Base-by-base conservation (phyloP, 768 basidiomycete genomes). In the Lepiota brunneoincarnata region DNA sequence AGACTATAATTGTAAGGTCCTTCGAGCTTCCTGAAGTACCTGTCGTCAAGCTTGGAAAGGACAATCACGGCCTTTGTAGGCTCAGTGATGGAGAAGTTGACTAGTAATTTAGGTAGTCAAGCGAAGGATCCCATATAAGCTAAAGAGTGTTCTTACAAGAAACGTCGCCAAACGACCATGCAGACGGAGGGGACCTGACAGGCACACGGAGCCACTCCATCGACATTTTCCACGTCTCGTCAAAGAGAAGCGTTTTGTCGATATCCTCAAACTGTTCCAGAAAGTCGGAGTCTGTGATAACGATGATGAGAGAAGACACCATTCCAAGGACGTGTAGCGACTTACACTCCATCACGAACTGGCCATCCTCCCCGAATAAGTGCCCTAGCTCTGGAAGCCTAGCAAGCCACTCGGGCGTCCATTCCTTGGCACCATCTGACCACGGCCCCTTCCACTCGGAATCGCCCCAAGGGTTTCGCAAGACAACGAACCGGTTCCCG, bases 101-200 rank as follows among this genome's bases (percentile, higher is more conserved):
- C 54, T 55, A 21, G 18, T 21, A 9, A 31, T 18, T 11, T 31
- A 37, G n/a, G 17, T 17, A 38, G 4, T 5, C 31, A 31, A 10
- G 15, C 15, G 35, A 31, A 53, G 17, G 54, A 10, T 23, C 6
- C 17, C 15, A 18, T 31, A 31, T 4, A 31, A 10, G 31, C 7
- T 9, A 31, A 31, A 10, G 31, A 9, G 3, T 4, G 3, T 26
- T 58, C 77, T 45, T 53, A 78, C 77, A 80, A 5, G 73, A 69
- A 12, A 80, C 63, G 47, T 80, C 78, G 14, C 78, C 79, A 49
- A 69, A 76, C 11, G 71, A 67, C 75, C 76, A 79, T 0, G 74
- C 72, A 40, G 70, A 65, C 7, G 69, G 61, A 34, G 68, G 65
- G 3, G 70, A 66, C 21, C 66, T 65, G 0, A 65, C 52, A 6